Evolutionary conservation across 768 basidiomycete species (phyloP).

Genomic region (Nidularia sp.): DNA sequence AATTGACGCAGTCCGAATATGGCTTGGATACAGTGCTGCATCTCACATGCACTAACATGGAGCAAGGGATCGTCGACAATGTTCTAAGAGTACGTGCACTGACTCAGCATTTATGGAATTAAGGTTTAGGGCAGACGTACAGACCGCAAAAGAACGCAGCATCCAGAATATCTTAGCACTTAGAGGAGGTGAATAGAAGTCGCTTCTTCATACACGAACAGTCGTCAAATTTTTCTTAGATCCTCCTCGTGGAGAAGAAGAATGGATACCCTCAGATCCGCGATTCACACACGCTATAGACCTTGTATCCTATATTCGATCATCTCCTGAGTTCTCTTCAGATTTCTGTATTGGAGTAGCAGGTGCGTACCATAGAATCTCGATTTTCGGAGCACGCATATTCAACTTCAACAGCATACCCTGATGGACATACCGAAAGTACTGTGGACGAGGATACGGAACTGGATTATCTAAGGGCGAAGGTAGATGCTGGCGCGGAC

Average conservation of each 20-base stretch:
- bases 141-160: constrained; percentile 78
- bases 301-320: constrained; percentile 87
- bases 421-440: constrained; percentile 80
- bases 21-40: constrained; percentile 88
- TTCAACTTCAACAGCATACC: constrained; percentile 58
- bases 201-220: neutral
- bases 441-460: constrained; percentile 54
- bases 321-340: constrained; percentile 69
- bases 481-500: constrained; percentile 93
- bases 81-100: constrained; percentile 64
- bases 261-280: constrained; percentile 84
- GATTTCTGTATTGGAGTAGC: constrained; percentile 95
- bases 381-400: no score
- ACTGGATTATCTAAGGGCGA: constrained; percentile 71
- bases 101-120: neutral
- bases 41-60: constrained; percentile 97
- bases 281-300: constrained; percentile 83
- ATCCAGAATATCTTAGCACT: constrained; percentile 90
- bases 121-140: neutral
- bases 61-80: constrained; percentile 79
- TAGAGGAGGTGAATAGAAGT: constrained; percentile 66
- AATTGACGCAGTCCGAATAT: constrained; percentile 66
- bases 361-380: constrained; percentile 36
- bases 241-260: constrained; percentile 90
- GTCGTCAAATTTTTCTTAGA: constrained; percentile 41